These are phyloP conservation scores for Aspergillus sparsus DNA, from an alignment of 495 filamentous ascomycete species.

Conservation along the genomic window DNA sequence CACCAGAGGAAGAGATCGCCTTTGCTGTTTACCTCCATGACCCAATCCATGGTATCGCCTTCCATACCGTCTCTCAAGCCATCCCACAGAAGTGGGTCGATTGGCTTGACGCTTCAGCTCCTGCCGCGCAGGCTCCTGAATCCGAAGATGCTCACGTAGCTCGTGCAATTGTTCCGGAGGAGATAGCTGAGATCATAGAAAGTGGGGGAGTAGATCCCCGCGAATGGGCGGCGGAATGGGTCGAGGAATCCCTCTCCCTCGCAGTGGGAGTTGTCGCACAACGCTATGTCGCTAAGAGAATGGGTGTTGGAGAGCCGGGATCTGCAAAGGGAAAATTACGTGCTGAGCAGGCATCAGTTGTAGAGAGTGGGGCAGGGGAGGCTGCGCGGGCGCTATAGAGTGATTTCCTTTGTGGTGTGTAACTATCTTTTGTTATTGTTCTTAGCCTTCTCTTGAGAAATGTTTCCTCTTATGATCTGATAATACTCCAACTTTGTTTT, in stretches of 20 bases:
- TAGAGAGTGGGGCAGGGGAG: conserved; percentile 78
- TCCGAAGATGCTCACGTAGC: conserved; percentile 37
- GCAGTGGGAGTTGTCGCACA: conserved; percentile 88
- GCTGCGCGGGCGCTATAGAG: conserved; percentile 68
- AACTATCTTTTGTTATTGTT: conserved; percentile 6
- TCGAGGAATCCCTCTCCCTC: conserved; percentile 84
- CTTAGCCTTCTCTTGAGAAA: not conserved
- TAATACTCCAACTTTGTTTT: conserved; percentile 11
- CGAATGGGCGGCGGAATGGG: conserved; percentile 97
- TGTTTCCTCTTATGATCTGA: conserved; percentile 14
- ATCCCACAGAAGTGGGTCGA: conserved; percentile 85
- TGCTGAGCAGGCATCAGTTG: conserved; percentile 65
- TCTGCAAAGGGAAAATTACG: conserved; percentile 72
- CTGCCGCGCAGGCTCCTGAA: conserved; percentile 45
- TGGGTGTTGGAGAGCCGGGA: conserved; percentile 89
- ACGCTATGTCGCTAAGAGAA: conserved; percentile 88
- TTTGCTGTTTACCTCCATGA: conserved; percentile 95
- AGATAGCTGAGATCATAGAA: conserved; percentile 85
- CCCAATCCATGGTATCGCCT: conserved; percentile 87
- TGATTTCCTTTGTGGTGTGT: conserved; percentile 14
- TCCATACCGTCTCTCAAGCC: conserved; percentile 77
- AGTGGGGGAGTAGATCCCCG: conserved; percentile 88
- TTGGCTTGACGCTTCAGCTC: conserved; percentile 82
- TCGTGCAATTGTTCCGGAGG: conserved; percentile 63
- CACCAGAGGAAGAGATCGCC: conserved; percentile 60